Percentiles rank a stretch among this genome's conserved stretches.
Evolutionary conservation across 768 basidiomycete species (phyloP).

Genomic region (Naematelia encephala): DNA sequence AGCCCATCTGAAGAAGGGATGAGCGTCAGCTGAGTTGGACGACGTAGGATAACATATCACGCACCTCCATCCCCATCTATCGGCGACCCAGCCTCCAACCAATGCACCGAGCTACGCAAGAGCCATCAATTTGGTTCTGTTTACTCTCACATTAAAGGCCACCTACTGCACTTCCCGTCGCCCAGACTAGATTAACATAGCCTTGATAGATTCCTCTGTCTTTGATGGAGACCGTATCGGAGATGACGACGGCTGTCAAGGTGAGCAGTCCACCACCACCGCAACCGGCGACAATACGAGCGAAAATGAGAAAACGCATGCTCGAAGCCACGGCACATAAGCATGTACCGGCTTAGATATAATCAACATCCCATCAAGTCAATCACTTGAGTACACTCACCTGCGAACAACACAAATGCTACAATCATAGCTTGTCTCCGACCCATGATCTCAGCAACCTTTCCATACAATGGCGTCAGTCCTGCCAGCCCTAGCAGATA

Average conservation of each 20-base stretch:
- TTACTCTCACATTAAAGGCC: not conserved
- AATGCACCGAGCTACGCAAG: not conserved
- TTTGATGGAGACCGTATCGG: slow-evolving; percentile 2
- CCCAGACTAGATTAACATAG: not conserved
- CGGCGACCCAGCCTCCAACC: slow-evolving; percentile 2
- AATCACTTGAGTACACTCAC: no score
- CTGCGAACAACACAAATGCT: slow-evolving; percentile 20
- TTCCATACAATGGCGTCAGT: slow-evolving; percentile 36
- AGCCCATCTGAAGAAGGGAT: not conserved
- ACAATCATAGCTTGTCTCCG: slow-evolving; percentile 28
- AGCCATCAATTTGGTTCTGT: not conserved
- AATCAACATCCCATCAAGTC: no score
- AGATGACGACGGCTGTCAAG: slow-evolving; percentile 5
- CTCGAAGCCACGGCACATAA: slow-evolving; percentile 2
- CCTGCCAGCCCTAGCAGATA: slow-evolving; percentile 39
- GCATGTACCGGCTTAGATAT: slow-evolving; percentile 1
- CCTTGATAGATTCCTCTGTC: slow-evolving; percentile 6
- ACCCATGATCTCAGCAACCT: slow-evolving; percentile 27
- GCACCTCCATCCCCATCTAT: slow-evolving; percentile 2
- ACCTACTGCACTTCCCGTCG: not conserved
- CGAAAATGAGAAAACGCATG: slow-evolving; percentile 5
- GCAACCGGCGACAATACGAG: not conserved
- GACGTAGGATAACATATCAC: no score
- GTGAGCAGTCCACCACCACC: slow-evolving; percentile 2
- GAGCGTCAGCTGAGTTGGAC: not conserved